A percentile compares a stretch with the other conserved stretches of the same genome.
phyloP scores from a whole-genome alignment of 805 yeast genomes.

The Yamadazyma philogaea region DNA sequence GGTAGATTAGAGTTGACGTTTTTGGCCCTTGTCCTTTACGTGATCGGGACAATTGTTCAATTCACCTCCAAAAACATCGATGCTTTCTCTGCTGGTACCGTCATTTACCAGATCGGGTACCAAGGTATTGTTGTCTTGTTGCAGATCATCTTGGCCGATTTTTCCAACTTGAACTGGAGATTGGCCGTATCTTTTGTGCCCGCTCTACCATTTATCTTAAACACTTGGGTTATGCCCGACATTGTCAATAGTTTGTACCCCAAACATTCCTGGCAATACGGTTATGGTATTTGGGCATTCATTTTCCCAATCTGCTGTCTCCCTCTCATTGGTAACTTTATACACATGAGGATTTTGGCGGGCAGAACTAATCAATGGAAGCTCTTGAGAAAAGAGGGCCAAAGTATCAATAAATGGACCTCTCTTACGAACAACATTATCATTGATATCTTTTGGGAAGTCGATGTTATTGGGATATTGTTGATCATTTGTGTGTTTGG shows the following conservation, averaged over 20 bases:
- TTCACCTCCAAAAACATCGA: conserved; percentile 57
- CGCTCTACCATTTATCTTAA: conserved; percentile 69
- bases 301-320: conserved; percentile 63
- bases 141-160: conserved; percentile 60
- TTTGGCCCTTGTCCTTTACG: conserved; percentile 51
- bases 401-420: conserved; percentile 17
- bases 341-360: conserved; percentile 57
- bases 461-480: conserved; percentile 63
- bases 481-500: conserved; percentile 57
- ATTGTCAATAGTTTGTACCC: conserved; percentile 40
- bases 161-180: conserved; percentile 70
- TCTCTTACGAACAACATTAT: conserved; percentile 30
- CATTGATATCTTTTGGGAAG: conserved; percentile 52
- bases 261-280: conserved; percentile 60
- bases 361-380: conserved; percentile 50
- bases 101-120: conserved; percentile 49
- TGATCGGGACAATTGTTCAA: conserved; percentile 61
- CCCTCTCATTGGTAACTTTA: conserved; percentile 54
- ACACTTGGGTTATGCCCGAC: conserved; percentile 74
- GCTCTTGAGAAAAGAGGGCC: conserved; percentile 36
- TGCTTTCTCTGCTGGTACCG: conserved; percentile 63
- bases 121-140: conserved; percentile 59
- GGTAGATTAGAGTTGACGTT: conserved; percentile 57
- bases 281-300: conserved; percentile 77
- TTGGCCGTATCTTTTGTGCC: conserved; percentile 62